Evolutionary conservation across 768 basidiomycete species (phyloP).

Genomic region (Leccinum variicolor): DNA sequence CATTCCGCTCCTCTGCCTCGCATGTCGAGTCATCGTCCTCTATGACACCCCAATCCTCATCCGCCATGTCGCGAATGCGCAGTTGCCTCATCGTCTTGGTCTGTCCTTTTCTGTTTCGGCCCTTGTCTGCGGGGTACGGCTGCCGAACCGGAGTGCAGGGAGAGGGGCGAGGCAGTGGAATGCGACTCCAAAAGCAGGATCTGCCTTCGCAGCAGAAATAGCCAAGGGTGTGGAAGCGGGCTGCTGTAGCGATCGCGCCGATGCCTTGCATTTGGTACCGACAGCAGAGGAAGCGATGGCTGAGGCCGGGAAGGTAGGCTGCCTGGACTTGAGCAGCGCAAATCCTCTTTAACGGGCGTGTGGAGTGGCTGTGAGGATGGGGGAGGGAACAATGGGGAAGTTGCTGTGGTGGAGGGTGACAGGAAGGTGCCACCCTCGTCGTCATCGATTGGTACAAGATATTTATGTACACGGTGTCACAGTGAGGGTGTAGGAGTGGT

Average conservation of each 20-base stretch:
- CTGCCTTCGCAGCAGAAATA: constrained; percentile 36
- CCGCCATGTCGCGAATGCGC: constrained; percentile 53
- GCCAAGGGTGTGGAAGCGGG: constrained; percentile 39
- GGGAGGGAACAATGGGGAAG: constrained; percentile 41
- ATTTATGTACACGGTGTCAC: constrained; percentile 37
- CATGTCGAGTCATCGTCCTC: constrained; percentile 51
- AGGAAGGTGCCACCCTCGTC: constrained; percentile 59
- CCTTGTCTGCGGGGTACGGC: too few species aligned
- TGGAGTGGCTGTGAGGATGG: constrained; percentile 49
- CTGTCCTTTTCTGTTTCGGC: too few species aligned
- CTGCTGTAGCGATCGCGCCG: constrained; percentile 43
- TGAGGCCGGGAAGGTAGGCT: constrained; percentile 12
- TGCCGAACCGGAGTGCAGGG: constrained; percentile 28
- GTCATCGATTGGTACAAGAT: constrained; percentile 39
- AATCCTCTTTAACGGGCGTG: constrained; percentile 55
- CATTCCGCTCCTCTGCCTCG: constrained; percentile 44
- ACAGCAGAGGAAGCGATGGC: constrained; percentile 35
- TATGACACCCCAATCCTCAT: constrained; percentile 41
- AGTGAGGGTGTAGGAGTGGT: constrained; percentile 39
- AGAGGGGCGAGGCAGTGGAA: constrained; percentile 36
- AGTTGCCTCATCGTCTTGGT: constrained; percentile 64
- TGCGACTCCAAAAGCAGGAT: constrained; percentile 31
- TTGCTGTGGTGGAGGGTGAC: constrained; percentile 41
- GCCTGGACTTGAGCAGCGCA: constrained; percentile 36
- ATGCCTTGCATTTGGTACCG: constrained; percentile 67